Conservation (phyloP, 352 stramenopile species). For the Phytophthora foliorum region DNA sequence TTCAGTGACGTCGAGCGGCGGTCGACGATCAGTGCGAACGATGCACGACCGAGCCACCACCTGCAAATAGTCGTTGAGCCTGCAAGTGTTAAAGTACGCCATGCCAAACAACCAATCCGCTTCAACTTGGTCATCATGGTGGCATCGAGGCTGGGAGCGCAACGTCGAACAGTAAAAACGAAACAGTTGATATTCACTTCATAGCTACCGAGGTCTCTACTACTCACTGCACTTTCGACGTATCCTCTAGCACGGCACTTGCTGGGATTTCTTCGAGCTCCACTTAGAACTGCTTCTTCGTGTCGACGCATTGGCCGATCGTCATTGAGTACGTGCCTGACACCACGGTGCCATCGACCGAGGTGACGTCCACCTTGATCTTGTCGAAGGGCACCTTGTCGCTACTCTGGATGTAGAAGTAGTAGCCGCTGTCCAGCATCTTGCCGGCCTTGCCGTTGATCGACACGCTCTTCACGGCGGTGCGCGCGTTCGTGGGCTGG, state of each 20-base stretch:
- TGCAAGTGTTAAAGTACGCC: too few relatives aligned
- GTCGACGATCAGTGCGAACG: too few relatives aligned
- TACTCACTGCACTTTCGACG: constrained; percentile 4
- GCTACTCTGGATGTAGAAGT: constrained; percentile 35
- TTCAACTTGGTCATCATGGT: constrained; percentile 9
- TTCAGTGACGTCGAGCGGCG: constrained; percentile 7
- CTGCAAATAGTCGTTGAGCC: too few relatives aligned
- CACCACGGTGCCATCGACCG: constrained; percentile 22
- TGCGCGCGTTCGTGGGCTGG: constrained; percentile 37
- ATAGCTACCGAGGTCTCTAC: constrained; percentile 5
- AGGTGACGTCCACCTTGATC: constrained; percentile 32
- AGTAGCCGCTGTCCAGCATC: constrained; percentile 35
- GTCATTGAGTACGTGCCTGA: constrained; percentile 38
- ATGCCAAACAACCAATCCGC: too few relatives aligned
- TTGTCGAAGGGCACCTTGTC: constrained; percentile 32
- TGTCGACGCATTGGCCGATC: constrained; percentile 27
- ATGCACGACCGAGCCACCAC: too few relatives aligned
- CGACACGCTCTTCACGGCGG: constrained; percentile 27
- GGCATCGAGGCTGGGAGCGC: too few relatives aligned
- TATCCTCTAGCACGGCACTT: background rate
- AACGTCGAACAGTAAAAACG: constrained; percentile 29
- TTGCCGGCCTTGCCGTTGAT: constrained; percentile 36
- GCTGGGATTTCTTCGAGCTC: background rate
- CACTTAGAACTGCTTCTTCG: constrained; percentile 34
- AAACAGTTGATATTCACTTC: constrained; percentile 33